phyloP scores from a whole-genome alignment of 495 filamentous ascomycete species.

The Annulohypoxylon stygium region DNA sequence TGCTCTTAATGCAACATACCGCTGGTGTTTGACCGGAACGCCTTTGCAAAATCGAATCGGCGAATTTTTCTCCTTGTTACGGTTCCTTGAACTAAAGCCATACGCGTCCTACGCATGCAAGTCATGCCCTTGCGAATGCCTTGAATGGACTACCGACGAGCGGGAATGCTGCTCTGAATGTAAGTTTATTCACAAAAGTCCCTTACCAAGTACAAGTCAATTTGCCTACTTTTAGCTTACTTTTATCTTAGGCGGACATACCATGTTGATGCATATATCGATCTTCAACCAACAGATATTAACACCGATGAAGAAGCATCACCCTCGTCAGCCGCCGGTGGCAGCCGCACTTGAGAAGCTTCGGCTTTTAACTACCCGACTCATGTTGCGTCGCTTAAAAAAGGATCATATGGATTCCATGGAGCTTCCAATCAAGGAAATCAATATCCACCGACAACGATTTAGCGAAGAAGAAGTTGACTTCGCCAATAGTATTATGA shows the following conservation, averaged over 20 bases:
- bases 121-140: constrained; percentile 77
- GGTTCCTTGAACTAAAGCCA: constrained; percentile 87
- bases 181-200: constrained; percentile 44
- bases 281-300: constrained; percentile 96
- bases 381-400: constrained; percentile 96
- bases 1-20: constrained; percentile 84
- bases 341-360: constrained; percentile 80
- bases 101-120: constrained; percentile 96
- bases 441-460: constrained; percentile 90
- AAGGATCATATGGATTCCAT: constrained; percentile 90
- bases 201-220: background rate
- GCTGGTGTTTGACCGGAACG: constrained; percentile 95
- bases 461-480: constrained; percentile 96
- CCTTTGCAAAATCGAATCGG: constrained; percentile 97
- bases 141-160: constrained; percentile 85
- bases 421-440: constrained; percentile 95
- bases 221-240: constrained; percentile 33
- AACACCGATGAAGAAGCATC: constrained; percentile 76
- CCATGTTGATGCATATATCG: constrained; percentile 87
- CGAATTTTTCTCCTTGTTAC: constrained; percentile 94
- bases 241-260: constrained; percentile 54
- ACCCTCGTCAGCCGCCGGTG: constrained; percentile 65
- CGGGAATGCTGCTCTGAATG: constrained; percentile 77
- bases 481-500: constrained; percentile 96
- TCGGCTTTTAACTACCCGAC: constrained; percentile 84